These are phyloP conservation scores for Quambalaria eucalypti DNA, from an alignment of 1,284 basidiomycete genomes.

Conservation along the genomic window DNA sequence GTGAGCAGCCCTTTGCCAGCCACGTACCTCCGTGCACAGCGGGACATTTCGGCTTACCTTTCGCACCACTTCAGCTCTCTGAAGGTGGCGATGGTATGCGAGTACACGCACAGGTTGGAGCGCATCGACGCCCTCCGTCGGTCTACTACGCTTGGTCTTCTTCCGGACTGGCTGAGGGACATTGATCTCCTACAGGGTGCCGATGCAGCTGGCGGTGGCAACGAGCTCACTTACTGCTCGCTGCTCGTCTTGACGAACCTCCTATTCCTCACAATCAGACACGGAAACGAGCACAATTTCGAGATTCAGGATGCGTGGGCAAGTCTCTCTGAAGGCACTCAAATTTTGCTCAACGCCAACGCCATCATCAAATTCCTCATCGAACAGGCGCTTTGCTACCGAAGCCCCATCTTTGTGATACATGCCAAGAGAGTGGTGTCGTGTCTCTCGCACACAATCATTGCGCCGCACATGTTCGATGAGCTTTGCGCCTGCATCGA, in stretches of 20 bases:
- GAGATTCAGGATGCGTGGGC: slow-evolving; percentile 76
- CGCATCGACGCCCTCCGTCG: slow-evolving; percentile 50
- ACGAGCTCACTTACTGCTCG: slow-evolving; percentile 18
- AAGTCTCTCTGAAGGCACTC: slow-evolving; percentile 57
- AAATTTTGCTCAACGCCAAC: slow-evolving; percentile 59
- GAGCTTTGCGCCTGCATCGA: slow-evolving; percentile 76
- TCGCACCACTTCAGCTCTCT: slow-evolving; percentile 70
- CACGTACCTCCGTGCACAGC: slow-evolving; percentile 72
- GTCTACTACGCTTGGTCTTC: slow-evolving; percentile 26
- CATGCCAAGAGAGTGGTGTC: slow-evolving; percentile 76
- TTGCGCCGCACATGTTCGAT: slow-evolving; percentile 67
- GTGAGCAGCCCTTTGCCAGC: slow-evolving; percentile 65
- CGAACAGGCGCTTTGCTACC: slow-evolving; percentile 76
- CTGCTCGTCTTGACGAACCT: slow-evolving; percentile 63
- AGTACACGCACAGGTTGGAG: slow-evolving; percentile 66
- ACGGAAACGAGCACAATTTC: slow-evolving; percentile 66
- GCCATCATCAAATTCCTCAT: slow-evolving; percentile 74
- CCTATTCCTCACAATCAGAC: slow-evolving; percentile 71
- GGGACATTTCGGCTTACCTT: slow-evolving; percentile 65
- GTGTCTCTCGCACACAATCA: slow-evolving; percentile 68
- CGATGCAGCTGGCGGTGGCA: slow-evolving; percentile 4
- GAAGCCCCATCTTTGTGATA: slow-evolving; percentile 65
- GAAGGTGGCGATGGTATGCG: slow-evolving; percentile 61
- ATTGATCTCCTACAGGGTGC: slow-evolving; percentile 20
- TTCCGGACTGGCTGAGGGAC: slow-evolving; percentile 32